Evolutionary conservation across 257 asterid species (phyloP).

Genomic region (Leonotis leonurus): DNA sequence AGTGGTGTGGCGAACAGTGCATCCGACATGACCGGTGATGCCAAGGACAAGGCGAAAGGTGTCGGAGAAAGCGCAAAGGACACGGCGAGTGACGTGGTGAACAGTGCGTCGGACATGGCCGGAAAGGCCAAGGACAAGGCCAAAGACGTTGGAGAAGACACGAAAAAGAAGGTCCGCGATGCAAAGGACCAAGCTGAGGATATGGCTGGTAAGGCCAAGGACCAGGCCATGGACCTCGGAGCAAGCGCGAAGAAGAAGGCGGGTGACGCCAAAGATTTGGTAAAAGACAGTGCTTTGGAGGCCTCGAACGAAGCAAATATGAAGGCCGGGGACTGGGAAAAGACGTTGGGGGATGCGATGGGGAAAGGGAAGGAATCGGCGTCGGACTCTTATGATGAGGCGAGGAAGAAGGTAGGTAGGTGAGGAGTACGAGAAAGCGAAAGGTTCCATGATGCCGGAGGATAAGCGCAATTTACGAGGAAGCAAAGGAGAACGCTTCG

Average conservation of each 20-base stretch:
- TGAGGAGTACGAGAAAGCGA: conserved; percentile 39
- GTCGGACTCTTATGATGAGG: conserved; percentile 11
- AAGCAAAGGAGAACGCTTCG: no score
- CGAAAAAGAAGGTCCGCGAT: conserved; percentile 11
- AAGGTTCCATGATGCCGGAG: no score
- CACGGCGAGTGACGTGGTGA: conserved; percentile 2
- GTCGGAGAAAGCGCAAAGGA: conserved; percentile 16
- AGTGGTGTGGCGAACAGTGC: conserved; percentile 8
- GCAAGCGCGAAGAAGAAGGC: not conserved
- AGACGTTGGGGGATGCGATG: conserved; percentile 20
- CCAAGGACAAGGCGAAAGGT: conserved; percentile 17
- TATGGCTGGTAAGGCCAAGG: not conserved
- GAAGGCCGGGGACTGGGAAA: conserved; percentile 1
- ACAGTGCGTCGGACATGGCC: conserved; percentile 22
- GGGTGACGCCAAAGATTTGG: conserved; percentile 12
- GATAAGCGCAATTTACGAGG: no score
- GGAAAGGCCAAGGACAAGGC: conserved; percentile 19
- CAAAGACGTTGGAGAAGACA: not conserved
- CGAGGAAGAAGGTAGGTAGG: conserved; percentile 36
- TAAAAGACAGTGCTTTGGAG: no score
- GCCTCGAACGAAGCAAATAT: no score
- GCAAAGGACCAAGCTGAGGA: conserved; percentile 3
- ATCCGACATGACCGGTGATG: conserved; percentile 13
- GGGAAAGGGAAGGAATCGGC: conserved; percentile 19
- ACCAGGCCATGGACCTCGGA: not conserved